Base-by-base conservation (phyloP, 306 rosid genomes). In the Castanopsis chinensis region DNA sequence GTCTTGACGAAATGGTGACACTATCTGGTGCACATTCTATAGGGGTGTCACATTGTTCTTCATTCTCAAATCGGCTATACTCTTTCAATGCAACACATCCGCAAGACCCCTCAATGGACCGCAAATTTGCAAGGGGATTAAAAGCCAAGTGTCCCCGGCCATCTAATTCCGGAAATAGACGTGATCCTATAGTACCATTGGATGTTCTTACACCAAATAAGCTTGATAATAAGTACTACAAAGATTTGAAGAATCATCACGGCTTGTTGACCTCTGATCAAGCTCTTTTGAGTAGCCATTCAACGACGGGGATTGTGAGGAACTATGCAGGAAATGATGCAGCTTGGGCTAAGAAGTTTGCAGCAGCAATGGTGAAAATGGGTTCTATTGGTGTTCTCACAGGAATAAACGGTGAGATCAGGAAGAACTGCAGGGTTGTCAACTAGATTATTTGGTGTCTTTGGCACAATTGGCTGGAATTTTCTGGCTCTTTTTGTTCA, bases 321-420 rank as follows among this genome's bases (percentile, higher is more conserved):
- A 1, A 74, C 11, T 76, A 83, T 35, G 87, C 83, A 5, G 51
- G 58, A 20, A 3, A 49, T 23, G 83, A 61, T 11, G 56, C 21
- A 1, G 33, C 59, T 54, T 86, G 87, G 89, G 79, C 81, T 30
- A 14, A 12, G 1, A 70, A 83, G 65, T 83, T 83, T 37, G 89
- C 79, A 3, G 49, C 69, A 27, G 89, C 87, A 6, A 82, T 85
- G 86, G 84, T 79, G 69, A 85, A 79, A 52, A 82, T 82, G 89
- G 89, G 89, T 1, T 76, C 63, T 6, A 5, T 35, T 5, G 41
- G 5, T 5, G 41, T 35, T 2, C 81, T 86, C 41, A 80, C 83
- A 0, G 87, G 81, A 55, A 41, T 17, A 4, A 73, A 35, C 2
- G 89, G 89, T 15, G 85, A 83, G 83, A 53, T 86, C 13, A 83